A percentile compares a stretch with the other conserved stretches of the same genome.
Evolutionary conservation across 192 early-diverging fungal genomes (phyloP).

Genomic region (Coemansia sp.): DNA sequence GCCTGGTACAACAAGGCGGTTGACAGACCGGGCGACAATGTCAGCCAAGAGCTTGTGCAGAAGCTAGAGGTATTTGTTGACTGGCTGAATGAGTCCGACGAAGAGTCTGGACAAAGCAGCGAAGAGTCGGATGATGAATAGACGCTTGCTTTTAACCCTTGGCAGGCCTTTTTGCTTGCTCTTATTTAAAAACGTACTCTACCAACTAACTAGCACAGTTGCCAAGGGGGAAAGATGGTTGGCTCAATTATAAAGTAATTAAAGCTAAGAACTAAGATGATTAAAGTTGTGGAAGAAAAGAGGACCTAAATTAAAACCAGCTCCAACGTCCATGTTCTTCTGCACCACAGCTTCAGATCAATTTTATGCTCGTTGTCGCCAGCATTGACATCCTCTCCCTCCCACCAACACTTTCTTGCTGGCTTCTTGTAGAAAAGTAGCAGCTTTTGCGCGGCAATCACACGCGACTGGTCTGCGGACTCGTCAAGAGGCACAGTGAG

Average conservation of each 20-base stretch:
- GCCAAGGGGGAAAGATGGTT: too few species aligned
- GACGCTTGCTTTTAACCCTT: neutral
- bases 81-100: constrained; percentile 71
- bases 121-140: constrained; percentile 15
- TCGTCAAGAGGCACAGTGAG: constrained; percentile 69
- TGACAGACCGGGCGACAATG: constrained; percentile 40
- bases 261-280: neutral
- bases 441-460: constrained; percentile 73
- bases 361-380: constrained; percentile 56
- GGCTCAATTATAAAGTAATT: too few species aligned
- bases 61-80: constrained; percentile 65
- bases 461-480: constrained; percentile 63
- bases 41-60: constrained; percentile 52
- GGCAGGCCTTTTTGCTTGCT: neutral
- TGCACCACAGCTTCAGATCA: constrained; percentile 70
- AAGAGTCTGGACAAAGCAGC: constrained; percentile 4
- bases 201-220: too few species aligned
- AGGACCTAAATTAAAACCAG: constrained; percentile 58
- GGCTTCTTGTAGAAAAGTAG: constrained; percentile 80
- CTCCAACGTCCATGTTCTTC: constrained; percentile 78
- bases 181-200: neutral
- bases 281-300: neutral
- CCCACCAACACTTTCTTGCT: constrained; percentile 85
- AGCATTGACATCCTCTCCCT: constrained; percentile 66
- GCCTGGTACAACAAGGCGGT: constrained; percentile 67